These are phyloP conservation scores for Penicillium malachiteum DNA, from an alignment of 495 filamentous ascomycete species.

Conservation along the genomic window DNA sequence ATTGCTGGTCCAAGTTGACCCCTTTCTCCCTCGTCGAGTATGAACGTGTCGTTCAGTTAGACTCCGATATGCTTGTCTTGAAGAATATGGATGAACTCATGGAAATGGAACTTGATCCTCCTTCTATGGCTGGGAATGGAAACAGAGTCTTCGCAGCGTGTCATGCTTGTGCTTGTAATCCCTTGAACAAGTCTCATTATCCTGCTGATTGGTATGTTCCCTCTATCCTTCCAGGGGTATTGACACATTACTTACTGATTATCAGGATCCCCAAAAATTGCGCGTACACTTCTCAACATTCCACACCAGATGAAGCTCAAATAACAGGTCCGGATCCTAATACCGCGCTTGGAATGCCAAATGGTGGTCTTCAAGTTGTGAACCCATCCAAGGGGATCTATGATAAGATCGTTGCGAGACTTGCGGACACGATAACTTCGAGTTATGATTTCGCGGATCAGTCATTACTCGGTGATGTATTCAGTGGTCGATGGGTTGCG, in stretches of 20 bases:
- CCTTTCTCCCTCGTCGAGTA: constrained; percentile 70
- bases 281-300: constrained; percentile 70
- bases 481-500: constrained; percentile 65
- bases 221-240: not conserved
- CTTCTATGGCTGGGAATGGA: constrained; percentile 49
- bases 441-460: constrained; percentile 77
- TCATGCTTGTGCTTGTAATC: constrained; percentile 83
- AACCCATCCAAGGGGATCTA: constrained; percentile 59
- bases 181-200: constrained; percentile 71
- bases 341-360: constrained; percentile 63
- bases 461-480: constrained; percentile 65
- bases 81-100: constrained; percentile 86
- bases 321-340: constrained; percentile 47
- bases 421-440: constrained; percentile 37
- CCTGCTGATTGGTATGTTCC: constrained; percentile 63
- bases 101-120: constrained; percentile 65
- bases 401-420: constrained; percentile 45
- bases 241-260: not conserved
- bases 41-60: constrained; percentile 73
- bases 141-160: constrained; percentile 66
- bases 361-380: constrained; percentile 73
- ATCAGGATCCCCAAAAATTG: constrained; percentile 66
- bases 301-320: constrained; percentile 56
- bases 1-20: constrained; percentile 82
- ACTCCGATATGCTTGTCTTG: constrained; percentile 78